Evolutionary conservation across 2,329 filamentous ascomycete genomes (phyloP).

Genomic region (Lachnellula willkommii): DNA sequence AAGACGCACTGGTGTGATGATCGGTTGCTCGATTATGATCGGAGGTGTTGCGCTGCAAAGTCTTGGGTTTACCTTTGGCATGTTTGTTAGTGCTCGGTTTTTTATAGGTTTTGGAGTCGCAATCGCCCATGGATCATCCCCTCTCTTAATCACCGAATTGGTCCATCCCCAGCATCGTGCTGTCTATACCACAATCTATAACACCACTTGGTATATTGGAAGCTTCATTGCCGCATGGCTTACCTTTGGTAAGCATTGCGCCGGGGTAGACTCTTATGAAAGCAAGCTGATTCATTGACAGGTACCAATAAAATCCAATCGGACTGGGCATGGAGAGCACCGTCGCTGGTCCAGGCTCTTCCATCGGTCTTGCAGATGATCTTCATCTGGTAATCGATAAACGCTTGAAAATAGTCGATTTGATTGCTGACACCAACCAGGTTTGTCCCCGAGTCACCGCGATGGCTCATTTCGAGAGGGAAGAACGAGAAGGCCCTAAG

Average conservation of each 20-base stretch:
- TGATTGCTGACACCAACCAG: slow-evolving; percentile 17
- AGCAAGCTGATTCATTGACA: slow-evolving; percentile 2
- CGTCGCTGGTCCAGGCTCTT: slow-evolving; percentile 30
- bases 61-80: slow-evolving; percentile 34
- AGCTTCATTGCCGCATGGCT: slow-evolving; percentile 42
- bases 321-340: slow-evolving; percentile 33
- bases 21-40: slow-evolving; percentile 40
- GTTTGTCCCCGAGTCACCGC: slow-evolving; percentile 35
- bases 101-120: slow-evolving; percentile 31
- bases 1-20: slow-evolving; percentile 40
- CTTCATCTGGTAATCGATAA: slow-evolving; percentile 21
- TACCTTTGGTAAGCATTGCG: slow-evolving; percentile 36
- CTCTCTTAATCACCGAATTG: slow-evolving; percentile 38
- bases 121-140: slow-evolving; percentile 22
- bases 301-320: slow-evolving; percentile 35
- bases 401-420: slow-evolving; percentile 1
- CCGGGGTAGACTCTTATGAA: neutral
- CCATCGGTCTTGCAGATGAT: slow-evolving; percentile 25
- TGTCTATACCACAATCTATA: slow-evolving; percentile 40
- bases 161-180: slow-evolving; percentile 43
- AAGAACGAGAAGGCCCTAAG: slow-evolving; percentile 44
- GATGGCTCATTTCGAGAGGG: slow-evolving; percentile 40
- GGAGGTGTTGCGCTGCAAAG: slow-evolving; percentile 37
- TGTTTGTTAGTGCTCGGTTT: slow-evolving; percentile 38
- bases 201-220: slow-evolving; percentile 39